Conservation (phyloP, 345 rosid species). For the Salix udensis region DNA sequence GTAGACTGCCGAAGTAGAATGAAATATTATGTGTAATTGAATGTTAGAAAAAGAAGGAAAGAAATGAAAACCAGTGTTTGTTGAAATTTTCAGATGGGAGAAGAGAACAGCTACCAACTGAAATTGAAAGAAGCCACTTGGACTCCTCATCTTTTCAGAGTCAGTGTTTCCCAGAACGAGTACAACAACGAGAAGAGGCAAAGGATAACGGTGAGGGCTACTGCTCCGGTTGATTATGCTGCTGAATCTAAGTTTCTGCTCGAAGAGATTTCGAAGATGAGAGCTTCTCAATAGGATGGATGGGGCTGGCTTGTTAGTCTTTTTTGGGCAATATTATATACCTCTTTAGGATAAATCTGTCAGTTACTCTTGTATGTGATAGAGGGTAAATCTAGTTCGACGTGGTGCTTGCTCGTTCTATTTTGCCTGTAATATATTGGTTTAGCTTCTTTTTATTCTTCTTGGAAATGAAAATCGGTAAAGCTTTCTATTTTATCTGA, state of each 20-base stretch:
- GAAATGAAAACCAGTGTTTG: background rate
- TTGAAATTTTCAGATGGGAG: constrained; percentile 34
- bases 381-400: no score
- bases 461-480: no score
- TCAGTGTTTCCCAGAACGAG: constrained; percentile 69
- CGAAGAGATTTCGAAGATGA: constrained; percentile 66
- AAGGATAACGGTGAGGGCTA: constrained; percentile 70
- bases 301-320: no score
- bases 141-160: constrained; percentile 66
- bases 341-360: no score
- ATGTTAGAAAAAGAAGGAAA: no score
- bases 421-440: no score
- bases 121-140: constrained; percentile 80
- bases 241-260: constrained; percentile 70
- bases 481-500: no score
- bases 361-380: no score
- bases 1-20: constrained; percentile 23
- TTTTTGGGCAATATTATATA: no score
- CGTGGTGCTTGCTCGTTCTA: no score
- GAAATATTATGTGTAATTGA: background rate
- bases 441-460: no score
- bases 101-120: constrained; percentile 46
- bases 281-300: constrained; percentile 27
- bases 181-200: constrained; percentile 86
- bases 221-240: constrained; percentile 67